Evolutionary conservation across 164 flowering plant species (phyloP), one percentile per base, ranked within the genome.

Genomic region (Chimonanthus praecox): DNA sequence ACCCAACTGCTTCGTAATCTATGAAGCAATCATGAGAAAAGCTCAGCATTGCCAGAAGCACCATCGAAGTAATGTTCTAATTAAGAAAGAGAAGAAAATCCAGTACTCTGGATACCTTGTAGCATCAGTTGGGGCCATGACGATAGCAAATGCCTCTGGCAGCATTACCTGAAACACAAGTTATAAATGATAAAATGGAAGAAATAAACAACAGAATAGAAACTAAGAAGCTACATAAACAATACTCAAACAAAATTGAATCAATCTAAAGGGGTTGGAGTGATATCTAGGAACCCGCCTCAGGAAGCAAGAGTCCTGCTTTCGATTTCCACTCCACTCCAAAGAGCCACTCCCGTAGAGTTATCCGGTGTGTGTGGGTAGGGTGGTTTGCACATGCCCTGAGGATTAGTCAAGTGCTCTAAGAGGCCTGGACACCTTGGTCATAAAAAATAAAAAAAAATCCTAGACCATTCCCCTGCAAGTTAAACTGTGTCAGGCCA

Each of bases 101-200:
- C 7, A 45, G n/a, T 20, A 45, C 18, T 18, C 65, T 58, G 60
- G 73, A 6, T 43, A 90, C 94, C 94, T 89, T 74, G 92, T 75
- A 49, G 79, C 68, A 82, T 90, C 95, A 58, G 92, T 87, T 58
- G 98, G 97, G 80, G 98, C 94, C 89, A 92, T 77, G 76, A 89
- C 97, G 77, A 92, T 83, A 11, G 92, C 97, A 67, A 92, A 78
- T 20, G 96, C 94, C 83, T 92, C 97, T 18, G 92, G 93, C 48
- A 92, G 82, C 92, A 91, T 91, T 21, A 83, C 82, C 96, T 92
- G 33, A 81, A 61, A 72, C 69, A 76, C 47, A 63, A 69, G 3
- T 9, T 20, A 54, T 13, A 49, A 69, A 49, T 16, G 45, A 49
- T 67, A 21, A 69, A 69, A 4, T 7, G 16, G 20, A 18, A 50